Evolutionary conservation across 1,139 yeast genomes (phyloP).

Genomic region (Blastobotrys ciferrii): DNA sequence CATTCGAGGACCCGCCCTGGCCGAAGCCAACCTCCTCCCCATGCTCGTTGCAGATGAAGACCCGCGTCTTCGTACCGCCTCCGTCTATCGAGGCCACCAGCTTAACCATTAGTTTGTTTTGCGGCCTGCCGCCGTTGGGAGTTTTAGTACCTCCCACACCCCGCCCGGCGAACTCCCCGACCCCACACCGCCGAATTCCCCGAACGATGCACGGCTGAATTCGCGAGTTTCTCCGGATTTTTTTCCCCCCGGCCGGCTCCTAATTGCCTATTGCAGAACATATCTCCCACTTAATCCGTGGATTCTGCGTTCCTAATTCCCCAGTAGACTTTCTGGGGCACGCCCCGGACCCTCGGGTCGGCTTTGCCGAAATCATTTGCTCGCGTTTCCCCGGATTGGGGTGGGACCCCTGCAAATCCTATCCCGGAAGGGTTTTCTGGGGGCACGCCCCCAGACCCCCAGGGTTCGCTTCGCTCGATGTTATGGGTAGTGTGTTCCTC

Average conservation of each 20-base stretch:
- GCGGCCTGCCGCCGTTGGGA: neutral
- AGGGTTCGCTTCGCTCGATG: no score
- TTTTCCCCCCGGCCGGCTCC: no score
- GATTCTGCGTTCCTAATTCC: no score
- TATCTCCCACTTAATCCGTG: no score
- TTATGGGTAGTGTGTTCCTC: no score
- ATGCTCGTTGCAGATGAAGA: constrained; percentile 6
- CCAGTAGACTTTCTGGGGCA: no score
- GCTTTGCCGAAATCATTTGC: no score
- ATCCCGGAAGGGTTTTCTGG: no score
- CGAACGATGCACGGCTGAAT: neutral
- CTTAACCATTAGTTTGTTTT: neutral
- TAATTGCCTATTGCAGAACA: neutral
- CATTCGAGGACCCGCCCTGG: constrained; percentile 11
- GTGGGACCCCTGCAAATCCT: no score
- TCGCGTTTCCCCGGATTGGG: no score
- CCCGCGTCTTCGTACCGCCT: constrained; percentile 19
- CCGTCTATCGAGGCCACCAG: constrained; percentile 14
- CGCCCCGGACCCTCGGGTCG: no score
- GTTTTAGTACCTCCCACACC: neutral
- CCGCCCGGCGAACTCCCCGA: neutral
- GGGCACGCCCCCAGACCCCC: no score
- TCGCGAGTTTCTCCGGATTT: neutral
- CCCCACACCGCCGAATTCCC: neutral
- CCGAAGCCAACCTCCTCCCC: constrained; percentile 9